Evolutionary conservation across 2,329 filamentous ascomycete genomes (phyloP).

Genomic region (Coniochaeta ligniaria): DNA sequence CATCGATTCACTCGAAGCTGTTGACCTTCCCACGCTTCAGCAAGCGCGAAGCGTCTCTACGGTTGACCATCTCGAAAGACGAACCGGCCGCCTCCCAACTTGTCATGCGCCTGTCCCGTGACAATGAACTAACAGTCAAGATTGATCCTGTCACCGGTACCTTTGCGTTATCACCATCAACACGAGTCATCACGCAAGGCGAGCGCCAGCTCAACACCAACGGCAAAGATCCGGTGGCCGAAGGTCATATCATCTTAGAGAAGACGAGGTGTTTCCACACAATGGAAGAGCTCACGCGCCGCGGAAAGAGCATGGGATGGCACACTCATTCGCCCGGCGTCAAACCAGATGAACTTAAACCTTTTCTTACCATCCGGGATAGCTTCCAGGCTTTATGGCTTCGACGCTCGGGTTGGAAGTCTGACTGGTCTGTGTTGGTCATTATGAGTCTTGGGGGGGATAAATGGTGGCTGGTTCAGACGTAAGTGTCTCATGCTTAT

Average conservation of each 20-base stretch:
- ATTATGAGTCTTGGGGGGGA: constrained; percentile 67
- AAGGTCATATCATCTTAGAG: constrained; percentile 52
- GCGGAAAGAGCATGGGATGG: constrained; percentile 61
- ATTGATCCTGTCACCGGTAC: constrained; percentile 75
- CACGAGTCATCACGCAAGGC: constrained; percentile 43
- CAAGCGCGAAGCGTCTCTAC: constrained; percentile 49
- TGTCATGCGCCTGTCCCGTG: constrained; percentile 60
- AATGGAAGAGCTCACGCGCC: constrained; percentile 53
- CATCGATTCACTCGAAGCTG: constrained; percentile 56
- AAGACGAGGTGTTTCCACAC: constrained; percentile 54
- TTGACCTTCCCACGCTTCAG: constrained; percentile 53
- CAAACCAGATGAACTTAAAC: constrained; percentile 47
- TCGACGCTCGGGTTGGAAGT: constrained; percentile 62
- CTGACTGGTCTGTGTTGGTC: constrained; percentile 65
- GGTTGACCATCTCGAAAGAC: constrained; percentile 47
- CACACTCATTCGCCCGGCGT: constrained; percentile 38
- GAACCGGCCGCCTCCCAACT: constrained; percentile 64
- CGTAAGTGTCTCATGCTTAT: constrained; percentile 34
- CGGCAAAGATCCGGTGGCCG: constrained; percentile 45
- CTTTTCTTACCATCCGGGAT: constrained; percentile 55
- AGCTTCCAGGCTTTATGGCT: constrained; percentile 62
- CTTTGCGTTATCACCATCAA: constrained; percentile 62
- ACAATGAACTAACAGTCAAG: constrained; percentile 51
- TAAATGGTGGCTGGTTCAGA: constrained; percentile 68
- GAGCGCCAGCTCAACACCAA: constrained; percentile 59